Base-by-base conservation (phyloP, 202 grass and related monocot species). In the Panicum hallii region DNA sequence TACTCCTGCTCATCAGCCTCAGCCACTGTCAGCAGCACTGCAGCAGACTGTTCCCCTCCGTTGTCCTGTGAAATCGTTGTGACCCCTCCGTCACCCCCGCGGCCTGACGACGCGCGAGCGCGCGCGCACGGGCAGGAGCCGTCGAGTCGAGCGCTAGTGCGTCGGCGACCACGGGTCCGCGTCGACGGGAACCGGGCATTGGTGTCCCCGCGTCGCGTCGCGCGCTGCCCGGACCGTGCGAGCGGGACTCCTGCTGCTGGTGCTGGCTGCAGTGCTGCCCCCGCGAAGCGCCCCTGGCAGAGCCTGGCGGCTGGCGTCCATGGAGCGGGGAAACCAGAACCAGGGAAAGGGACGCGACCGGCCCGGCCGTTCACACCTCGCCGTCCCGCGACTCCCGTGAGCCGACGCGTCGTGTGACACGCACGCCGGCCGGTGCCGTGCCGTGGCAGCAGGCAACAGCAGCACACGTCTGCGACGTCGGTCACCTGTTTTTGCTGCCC, bases 361-460 rank as follows among this genome's bases (percentile, higher is more conserved):
- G 8, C 15, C 36, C 49, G 30, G 62, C 58, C 55, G 26, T 87
- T 75, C 78, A 52, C 71, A 87, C 84, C 9, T 80, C 47, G 20
- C 63, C 63, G 71, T 41, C 47, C 1, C 28, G 17, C 8, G 43
- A 22, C 28, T 44, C 12, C 76, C 75, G 76, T 46, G 60, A 62
- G 0, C 36, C 36, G 36, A 48, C 10, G 73, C 4, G 17, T 57
- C 73, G 36, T n/a, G 19, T 6, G 50, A 75, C 49, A n/a, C 72
- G 72, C 72, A 55, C 75, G 15, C 67, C 23, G 16, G 1, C 11
- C 10, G 30, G 23, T 10, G 48, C 30, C 14, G 70, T 73, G 26
- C 0, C 7, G 23, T 49, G 5, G 53, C 53, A 7, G 19, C 32
- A 32, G 32, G 32, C 32, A 32, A 1, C 32, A 32, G 32, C 32